These are phyloP conservation scores for Eucalyptus guilfoylei DNA, from an alignment of 345 rosid genomes.

Conservation along the genomic window DNA sequence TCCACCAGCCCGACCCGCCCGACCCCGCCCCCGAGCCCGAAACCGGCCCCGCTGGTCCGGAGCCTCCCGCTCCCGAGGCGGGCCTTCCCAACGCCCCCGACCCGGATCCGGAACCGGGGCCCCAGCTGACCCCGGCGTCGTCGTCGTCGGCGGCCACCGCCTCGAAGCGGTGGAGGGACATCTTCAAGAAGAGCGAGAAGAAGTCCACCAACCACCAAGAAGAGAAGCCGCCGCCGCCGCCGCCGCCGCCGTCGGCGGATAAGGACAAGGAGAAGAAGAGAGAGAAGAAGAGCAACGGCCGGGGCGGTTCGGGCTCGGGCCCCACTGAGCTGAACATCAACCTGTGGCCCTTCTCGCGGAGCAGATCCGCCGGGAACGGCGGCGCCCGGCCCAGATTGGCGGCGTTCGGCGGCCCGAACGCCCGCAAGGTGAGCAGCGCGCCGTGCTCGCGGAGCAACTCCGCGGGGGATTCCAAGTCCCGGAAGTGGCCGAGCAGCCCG, in stretches of 20 bases:
- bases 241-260: constrained; percentile 10
- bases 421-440: constrained; percentile 69
- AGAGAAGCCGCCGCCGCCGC: not conserved
- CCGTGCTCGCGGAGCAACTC: constrained; percentile 82
- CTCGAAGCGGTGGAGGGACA: constrained; percentile 68
- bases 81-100: not conserved
- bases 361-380: constrained; percentile 69
- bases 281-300: constrained; percentile 12
- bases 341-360: constrained; percentile 79
- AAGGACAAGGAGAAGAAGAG: constrained; percentile 12
- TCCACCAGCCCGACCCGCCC: constrained; percentile 1
- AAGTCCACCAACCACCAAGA: constrained; percentile 15
- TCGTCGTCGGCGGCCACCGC: constrained; percentile 1
- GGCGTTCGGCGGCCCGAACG: constrained; percentile 2
- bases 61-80: not conserved
- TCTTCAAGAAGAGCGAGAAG: constrained; percentile 40
- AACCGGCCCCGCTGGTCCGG: not conserved
- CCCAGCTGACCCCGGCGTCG: not conserved
- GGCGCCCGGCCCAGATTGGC: constrained; percentile 38
- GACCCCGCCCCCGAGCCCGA: not conserved
- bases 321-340: constrained; percentile 56
- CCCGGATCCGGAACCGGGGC: not conserved
- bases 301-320: constrained; percentile 1
- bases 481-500: constrained; percentile 64
- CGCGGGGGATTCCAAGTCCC: constrained; percentile 40